phyloP scores from a whole-genome alignment of 257 asterid species.

The Solanum neorickii region DNA sequence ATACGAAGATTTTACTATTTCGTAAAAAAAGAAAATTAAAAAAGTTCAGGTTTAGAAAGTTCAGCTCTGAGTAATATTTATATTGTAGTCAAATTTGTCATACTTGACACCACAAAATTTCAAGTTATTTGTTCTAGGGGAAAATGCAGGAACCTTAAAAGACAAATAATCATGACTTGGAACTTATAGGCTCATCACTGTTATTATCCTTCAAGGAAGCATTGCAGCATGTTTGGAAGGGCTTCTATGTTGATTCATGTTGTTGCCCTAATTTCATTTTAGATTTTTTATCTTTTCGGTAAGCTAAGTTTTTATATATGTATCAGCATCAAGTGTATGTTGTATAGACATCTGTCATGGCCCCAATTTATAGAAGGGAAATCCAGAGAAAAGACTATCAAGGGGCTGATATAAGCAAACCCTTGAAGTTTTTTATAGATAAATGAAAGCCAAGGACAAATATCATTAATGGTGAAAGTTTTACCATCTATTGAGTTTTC shows the following conservation, averaged over 20 bases:
- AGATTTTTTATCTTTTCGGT: not conserved
- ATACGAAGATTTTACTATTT: not conserved
- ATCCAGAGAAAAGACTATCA: not conserved
- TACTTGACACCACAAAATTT: not conserved
- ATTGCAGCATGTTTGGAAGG: not conserved
- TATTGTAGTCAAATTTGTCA: not conserved
- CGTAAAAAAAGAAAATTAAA: not conserved
- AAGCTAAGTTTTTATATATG: not conserved
- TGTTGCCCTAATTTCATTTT: not conserved
- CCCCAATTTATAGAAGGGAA: not conserved
- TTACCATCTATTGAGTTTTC: not conserved
- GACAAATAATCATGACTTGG: not conserved
- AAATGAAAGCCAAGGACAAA: not conserved
- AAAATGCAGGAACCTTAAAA: not conserved
- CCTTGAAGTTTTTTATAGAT: not conserved
- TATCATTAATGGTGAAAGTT: not conserved
- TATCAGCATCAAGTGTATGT: not conserved
- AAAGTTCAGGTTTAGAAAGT: not conserved
- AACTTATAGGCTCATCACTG: not conserved
- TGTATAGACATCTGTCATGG: not conserved
- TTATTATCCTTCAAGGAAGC: not conserved
- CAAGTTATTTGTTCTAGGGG: not conserved
- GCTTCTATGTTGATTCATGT: not conserved
- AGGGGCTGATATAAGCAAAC: not conserved
- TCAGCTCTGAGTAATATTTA: not conserved